Evolutionary conservation across 2,329 filamentous ascomycete species (phyloP).

Genomic region (Botryotinia narcissicola): DNA sequence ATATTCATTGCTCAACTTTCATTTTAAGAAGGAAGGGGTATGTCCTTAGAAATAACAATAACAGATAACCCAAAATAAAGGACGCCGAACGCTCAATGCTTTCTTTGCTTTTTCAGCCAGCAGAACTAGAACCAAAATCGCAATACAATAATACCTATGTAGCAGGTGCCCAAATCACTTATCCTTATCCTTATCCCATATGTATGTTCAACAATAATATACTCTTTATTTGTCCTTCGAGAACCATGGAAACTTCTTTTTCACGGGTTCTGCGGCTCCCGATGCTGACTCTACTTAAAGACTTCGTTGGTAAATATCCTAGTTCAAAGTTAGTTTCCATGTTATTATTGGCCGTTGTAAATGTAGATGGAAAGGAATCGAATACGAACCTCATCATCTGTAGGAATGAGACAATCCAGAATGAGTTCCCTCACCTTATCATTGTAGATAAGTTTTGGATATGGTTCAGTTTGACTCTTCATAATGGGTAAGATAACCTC

Average conservation of each 20-base stretch:
- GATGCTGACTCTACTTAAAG: conserved; percentile 54
- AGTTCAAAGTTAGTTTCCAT: conserved; percentile 17
- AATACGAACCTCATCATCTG: conserved; percentile 78
- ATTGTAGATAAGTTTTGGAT: conserved; percentile 67
- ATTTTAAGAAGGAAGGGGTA: conserved; percentile 1
- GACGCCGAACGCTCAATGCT: conserved; percentile 6
- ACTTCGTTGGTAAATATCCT: conserved; percentile 66
- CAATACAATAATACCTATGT: background rate
- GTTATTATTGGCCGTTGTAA: background rate
- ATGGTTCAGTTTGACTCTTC: conserved; percentile 83
- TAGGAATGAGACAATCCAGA: conserved; percentile 75
- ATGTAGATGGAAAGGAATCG: background rate
- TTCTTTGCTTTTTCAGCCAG: background rate
- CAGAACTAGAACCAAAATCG: background rate
- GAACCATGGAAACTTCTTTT: conserved; percentile 68
- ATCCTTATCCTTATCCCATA: background rate
- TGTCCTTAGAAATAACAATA: background rate
- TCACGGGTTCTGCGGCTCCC: conserved; percentile 49
- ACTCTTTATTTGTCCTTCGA: conserved; percentile 33
- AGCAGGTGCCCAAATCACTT: background rate
- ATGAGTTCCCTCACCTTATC: conserved; percentile 72
- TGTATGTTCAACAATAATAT: background rate
- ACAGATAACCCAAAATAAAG: background rate
- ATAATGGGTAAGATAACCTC: conserved; percentile 89
- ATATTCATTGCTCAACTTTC: background rate